Base-by-base conservation (phyloP, 1,284 basidiomycete genomes). In the Ustilago nuda region DNA sequence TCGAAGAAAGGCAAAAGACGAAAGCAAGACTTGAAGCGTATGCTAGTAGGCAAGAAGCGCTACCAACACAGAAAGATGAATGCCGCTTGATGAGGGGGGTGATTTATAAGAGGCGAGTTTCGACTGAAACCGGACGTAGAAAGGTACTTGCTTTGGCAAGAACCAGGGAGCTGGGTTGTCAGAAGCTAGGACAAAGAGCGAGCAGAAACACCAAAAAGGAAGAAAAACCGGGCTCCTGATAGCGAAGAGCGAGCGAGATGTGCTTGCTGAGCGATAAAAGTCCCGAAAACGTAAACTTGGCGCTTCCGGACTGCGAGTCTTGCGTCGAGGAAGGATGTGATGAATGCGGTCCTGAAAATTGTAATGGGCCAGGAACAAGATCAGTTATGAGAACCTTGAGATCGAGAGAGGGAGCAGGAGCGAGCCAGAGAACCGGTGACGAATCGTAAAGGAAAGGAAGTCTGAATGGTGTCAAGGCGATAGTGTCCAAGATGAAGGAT, bases 31-130 rank as follows among this genome's bases (percentile, higher is more conserved):
- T 37, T n/a, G 57, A 41, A 27, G 41, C 9, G 39, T 15, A 45
- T 37, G 54, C 33, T 56, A 50, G 53, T 33, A 41, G 43, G 43
- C 32, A 19, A 43, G 27, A 36, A 32, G 43, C 54, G 46, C 65
- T 63, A 41, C 19, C n/a, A 50, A 30, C n/a, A 9, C 12, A 50
- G 48, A 32, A 15, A 35, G 61, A 56, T 72, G 70, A 67, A 72
- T 72, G 70, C 70, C 57, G 70, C 70, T 58, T 39, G 12, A 53
- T 48, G 64, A 64, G 39, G 65, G 63, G 65, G 70, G 70, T 72
- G 57, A 72, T 72, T 72, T 72, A 64, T n/a, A 33, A 19, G 57
- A 35, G 41, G 35, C 7, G 33, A 52, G 41, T 35, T n/a, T 52
- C 53, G 60, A 66, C 61, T 64, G 60, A 33, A 41, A 39, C 45